Conservation (phyloP, 495 filamentous ascomycete genomes). For the Schizothecium vesticola region DNA sequence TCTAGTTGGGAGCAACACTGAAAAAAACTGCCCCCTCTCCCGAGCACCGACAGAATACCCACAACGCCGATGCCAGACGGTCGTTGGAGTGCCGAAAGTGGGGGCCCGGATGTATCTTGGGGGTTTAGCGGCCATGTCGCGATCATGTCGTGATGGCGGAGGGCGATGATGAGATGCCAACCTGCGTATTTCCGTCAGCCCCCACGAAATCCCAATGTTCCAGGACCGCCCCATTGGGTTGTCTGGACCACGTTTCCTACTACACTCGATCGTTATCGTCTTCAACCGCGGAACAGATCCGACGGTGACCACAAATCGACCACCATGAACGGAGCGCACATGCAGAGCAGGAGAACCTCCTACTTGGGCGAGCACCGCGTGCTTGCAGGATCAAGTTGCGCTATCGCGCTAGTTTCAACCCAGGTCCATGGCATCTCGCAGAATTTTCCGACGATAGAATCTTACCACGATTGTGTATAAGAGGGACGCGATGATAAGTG, state of each 20-base stretch:
- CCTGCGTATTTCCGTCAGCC: not conserved
- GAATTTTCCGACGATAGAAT: not conserved
- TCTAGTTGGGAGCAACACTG: not conserved
- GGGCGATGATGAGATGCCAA: conserved; percentile 9
- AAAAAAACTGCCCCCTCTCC: not conserved
- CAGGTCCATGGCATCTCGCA: not conserved
- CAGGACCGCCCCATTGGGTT: not conserved
- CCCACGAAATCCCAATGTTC: not conserved
- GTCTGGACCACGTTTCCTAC: not conserved
- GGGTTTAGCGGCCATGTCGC: conserved; percentile 16
- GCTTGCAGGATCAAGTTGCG: conserved; percentile 24
- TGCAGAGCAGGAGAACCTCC: not conserved
- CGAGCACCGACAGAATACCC: not conserved
- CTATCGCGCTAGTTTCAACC: conserved; percentile 9
- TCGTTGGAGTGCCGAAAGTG: not conserved
- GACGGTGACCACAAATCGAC: not conserved
- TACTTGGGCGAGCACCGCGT: conserved; percentile 2
- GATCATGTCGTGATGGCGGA: conserved; percentile 13
- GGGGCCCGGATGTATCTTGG: not conserved
- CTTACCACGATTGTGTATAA: not conserved
- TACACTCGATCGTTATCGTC: not conserved
- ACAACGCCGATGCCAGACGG: not conserved
- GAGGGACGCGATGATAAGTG: not conserved
- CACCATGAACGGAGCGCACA: not conserved
- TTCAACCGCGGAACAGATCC: not conserved